phyloP scores from a whole-genome alignment of 2,329 filamentous ascomycete species.

The Penicillium sp. region DNA sequence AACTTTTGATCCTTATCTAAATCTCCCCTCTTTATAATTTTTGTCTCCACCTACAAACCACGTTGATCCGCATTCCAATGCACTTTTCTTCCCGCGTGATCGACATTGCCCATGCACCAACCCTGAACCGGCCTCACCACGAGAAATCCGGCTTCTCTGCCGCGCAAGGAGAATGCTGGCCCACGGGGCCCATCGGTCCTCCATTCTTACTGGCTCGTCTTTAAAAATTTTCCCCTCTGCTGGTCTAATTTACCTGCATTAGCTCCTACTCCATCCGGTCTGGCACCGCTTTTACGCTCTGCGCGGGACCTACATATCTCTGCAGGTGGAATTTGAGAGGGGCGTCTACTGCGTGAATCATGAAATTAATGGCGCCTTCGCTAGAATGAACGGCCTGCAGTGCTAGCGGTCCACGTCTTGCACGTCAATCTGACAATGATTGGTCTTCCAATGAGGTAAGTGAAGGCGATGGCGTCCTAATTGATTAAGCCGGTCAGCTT shows the following conservation, averaged over 20 bases:
- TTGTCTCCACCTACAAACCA: slow-evolving; percentile 6
- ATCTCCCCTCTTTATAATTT: neutral
- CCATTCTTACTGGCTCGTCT: neutral
- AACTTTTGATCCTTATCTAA: neutral
- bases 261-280: slow-evolving; percentile 11
- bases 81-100: slow-evolving; percentile 25
- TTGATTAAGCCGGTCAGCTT: neutral
- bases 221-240: neutral
- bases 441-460: neutral
- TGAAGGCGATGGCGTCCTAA: neutral
- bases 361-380: neutral
- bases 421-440: neutral
- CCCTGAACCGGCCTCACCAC: neutral
- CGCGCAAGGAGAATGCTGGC: neutral
- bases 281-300: slow-evolving; percentile 5
- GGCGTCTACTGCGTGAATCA: neutral
- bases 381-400: neutral
- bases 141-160: neutral
- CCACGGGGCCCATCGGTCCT: neutral
- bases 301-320: neutral
- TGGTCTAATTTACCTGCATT: slow-evolving; percentile 1
- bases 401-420: neutral
- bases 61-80: slow-evolving; percentile 13
- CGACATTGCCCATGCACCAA: slow-evolving; percentile 15
- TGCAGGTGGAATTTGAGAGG: neutral